Base-by-base conservation (phyloP, 2,329 filamentous ascomycete species). In the Aureobasidium sp. region DNA sequence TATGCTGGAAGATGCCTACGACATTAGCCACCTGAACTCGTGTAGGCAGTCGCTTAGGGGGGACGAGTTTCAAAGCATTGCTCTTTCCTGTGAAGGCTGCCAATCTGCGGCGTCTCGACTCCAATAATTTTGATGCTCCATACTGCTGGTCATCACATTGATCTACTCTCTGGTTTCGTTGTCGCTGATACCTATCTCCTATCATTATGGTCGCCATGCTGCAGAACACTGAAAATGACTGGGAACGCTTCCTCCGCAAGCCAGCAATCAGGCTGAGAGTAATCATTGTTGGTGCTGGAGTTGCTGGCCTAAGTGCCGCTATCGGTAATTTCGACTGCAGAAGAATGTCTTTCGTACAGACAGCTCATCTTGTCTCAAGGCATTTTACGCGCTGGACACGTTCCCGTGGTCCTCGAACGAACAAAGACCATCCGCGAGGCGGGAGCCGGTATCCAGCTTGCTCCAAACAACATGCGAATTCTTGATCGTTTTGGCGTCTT, bases 261-360 rank as follows among this genome's bases (percentile, higher is more conserved):
- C 63, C 60, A 15, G 61, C 63, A 29, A 61, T 41, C 20, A 57
- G 48, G 36, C 60, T 66, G 12, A 62, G 78, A 70, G 69, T 82
- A 25, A 74, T 83, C 29, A 73, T 84, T 20, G 77, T 82, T n/a
- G 82, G 82, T 14, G 82, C 81, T 20, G 82, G 82, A 5, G 74
- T 84, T 20, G 79, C 80, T 27, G 82, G 82, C 4, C 72, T 84
- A 6, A 78, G 74, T 15, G 75, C 78, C 9, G 39, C 39, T 14
- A 41, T 41, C 11, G 39, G 39, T 41, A 41, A 4, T 14, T 14
- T 14, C 12, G 36, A 37, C 4, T 37, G 9, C 11, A 12, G 8
- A 37, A 12, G 15, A 14, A 37, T 37, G 36, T 5, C 7, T 37
- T 12, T 37, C 11, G 36, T 37, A 12, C 36, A 37, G 11, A 37